These are phyloP conservation scores for Colletotrichum truncatum DNA, from an alignment of 2,329 filamentous ascomycete genomes.

Conservation along the genomic window DNA sequence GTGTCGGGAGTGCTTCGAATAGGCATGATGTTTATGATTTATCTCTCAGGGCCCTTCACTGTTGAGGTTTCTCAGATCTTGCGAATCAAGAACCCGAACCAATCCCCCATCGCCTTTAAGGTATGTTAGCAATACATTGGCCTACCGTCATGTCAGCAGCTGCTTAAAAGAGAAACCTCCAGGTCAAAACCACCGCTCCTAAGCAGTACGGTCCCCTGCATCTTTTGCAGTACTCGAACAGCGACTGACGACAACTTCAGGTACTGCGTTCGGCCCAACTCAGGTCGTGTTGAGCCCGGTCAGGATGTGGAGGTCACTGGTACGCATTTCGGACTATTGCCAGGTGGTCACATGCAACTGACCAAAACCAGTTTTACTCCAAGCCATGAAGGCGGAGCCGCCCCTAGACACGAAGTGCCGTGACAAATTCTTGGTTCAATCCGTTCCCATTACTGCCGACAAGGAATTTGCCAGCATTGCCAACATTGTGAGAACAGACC, in stretches of 20 bases:
- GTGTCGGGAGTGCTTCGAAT: conserved; percentile 10
- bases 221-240: conserved; percentile 29
- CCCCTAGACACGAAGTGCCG: conserved; percentile 87
- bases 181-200: conserved; percentile 99
- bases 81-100: conserved; percentile 71
- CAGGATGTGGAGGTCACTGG: conserved; percentile 92
- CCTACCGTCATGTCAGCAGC: conserved; percentile 6
- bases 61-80: conserved; percentile 72
- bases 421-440: conserved; percentile 98
- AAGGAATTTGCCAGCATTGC: conserved; percentile 85
- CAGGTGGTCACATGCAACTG: conserved; percentile 34
- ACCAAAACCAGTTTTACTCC: conserved; percentile 77
- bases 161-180: conserved; percentile 24
- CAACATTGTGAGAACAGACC: conserved; percentile 36
- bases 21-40: conserved; percentile 20
- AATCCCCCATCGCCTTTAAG: conserved; percentile 74
- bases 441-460: conserved; percentile 82
- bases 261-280: conserved; percentile 98
- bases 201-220: conserved; percentile 80
- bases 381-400: conserved; percentile 97
- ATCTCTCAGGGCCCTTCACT: conserved; percentile 69
- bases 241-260: conserved; percentile 56
- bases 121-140: conserved; percentile 48
- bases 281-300: conserved; percentile 91
- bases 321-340: conserved; percentile 51